phyloP scores from a whole-genome alignment of 441 rosid genomes.

The Raphanus hybrid region DNA sequence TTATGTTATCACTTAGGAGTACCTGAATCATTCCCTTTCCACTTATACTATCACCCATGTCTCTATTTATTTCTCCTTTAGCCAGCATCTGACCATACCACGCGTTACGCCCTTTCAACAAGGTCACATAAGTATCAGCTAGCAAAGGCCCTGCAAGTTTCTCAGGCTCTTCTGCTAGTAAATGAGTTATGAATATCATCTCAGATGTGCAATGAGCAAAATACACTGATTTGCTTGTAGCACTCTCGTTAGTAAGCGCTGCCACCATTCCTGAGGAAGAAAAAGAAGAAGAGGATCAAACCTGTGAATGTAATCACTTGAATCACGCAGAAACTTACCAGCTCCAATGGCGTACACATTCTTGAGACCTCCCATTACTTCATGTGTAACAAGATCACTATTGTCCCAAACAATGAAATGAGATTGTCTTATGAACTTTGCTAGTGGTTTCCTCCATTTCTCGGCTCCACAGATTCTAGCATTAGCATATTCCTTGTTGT shows the following conservation, averaged over 20 bases:
- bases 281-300: not conserved
- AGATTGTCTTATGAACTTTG: constrained; percentile 89
- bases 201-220: constrained; percentile 84
- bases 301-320: not conserved
- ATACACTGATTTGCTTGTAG: constrained; percentile 79
- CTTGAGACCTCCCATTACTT: constrained; percentile 94
- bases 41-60: constrained; percentile 77
- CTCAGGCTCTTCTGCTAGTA: constrained; percentile 77
- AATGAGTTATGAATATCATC: constrained; percentile 83
- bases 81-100: constrained; percentile 85
- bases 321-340: constrained; percentile 47
- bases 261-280: constrained; percentile 70
- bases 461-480: constrained; percentile 97
- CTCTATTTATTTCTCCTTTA: constrained; percentile 60
- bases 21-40: constrained; percentile 93
- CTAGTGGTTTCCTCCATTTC: constrained; percentile 92
- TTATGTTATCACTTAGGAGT: constrained; percentile 15
- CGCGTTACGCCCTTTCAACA: constrained; percentile 75
- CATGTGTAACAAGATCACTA: constrained; percentile 79
- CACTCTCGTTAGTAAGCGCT: constrained; percentile 76
- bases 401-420: constrained; percentile 98
- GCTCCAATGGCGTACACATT: constrained; percentile 99
- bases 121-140: constrained; percentile 80
- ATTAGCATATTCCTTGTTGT: constrained; percentile 94
- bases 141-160: constrained; percentile 78